A percentile compares a stretch with the other conserved stretches of the same genome.
These are phyloP conservation scores for Penicillium diatomitis DNA, from an alignment of 495 filamentous ascomycete species.

Conservation along the genomic window DNA sequence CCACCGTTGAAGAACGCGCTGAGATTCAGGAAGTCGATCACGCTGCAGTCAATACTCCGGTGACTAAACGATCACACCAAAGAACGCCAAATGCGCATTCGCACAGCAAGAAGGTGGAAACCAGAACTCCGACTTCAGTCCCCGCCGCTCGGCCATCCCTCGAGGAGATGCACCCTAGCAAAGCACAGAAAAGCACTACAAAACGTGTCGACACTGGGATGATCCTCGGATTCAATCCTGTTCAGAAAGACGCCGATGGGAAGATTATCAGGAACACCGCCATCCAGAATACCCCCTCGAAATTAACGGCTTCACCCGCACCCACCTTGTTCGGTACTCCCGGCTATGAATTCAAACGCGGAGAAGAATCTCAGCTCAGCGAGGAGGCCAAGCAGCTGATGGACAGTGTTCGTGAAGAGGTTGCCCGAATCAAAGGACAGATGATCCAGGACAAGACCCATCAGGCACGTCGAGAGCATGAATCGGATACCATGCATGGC, in stretches of 20 bases:
- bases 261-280: slow-evolving; percentile 25
- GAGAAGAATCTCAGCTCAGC: slow-evolving; percentile 54
- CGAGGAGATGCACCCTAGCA: slow-evolving; percentile 73
- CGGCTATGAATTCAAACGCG: slow-evolving; percentile 66
- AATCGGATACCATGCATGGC: slow-evolving; percentile 27
- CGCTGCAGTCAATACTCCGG: slow-evolving; percentile 12
- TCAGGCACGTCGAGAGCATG: slow-evolving; percentile 26
- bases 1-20: slow-evolving; percentile 32
- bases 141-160: slow-evolving; percentile 38
- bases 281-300: slow-evolving; percentile 35
- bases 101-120: slow-evolving; percentile 15
- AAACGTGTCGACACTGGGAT: slow-evolving; percentile 57
- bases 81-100: slow-evolving; percentile 10
- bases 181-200: slow-evolving; percentile 60
- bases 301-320: slow-evolving; percentile 28
- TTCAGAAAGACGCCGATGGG: slow-evolving; percentile 38
- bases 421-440: slow-evolving; percentile 54
- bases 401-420: slow-evolving; percentile 63
- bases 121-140: slow-evolving; percentile 42
- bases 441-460: slow-evolving; percentile 46
- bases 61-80: slow-evolving; percentile 10
- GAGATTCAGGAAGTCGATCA: slow-evolving; percentile 15
- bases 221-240: slow-evolving; percentile 58
- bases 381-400: slow-evolving; percentile 68
- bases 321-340: slow-evolving; percentile 44